Base-by-base conservation (phyloP, 441 rosid genomes). In the Eruca vesicaria region DNA sequence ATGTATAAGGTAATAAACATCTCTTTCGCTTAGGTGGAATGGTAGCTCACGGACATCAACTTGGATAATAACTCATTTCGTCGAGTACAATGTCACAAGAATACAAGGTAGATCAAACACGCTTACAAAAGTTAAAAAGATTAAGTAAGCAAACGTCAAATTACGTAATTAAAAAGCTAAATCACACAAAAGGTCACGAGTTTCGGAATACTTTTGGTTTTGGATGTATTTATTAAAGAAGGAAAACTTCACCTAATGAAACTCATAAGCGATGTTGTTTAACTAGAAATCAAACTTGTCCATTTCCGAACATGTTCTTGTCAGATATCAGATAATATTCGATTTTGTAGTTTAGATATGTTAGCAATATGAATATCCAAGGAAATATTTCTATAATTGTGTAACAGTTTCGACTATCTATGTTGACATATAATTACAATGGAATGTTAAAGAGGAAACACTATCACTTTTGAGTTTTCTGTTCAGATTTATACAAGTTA, bases 161-260 rank as follows among this genome's bases (percentile, higher is more conserved):
- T 23, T 7, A 43, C 8, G 6, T 0, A 73, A 64, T 45, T 19
- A 41, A 65, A 43, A 23, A 61, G 35, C 45, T 56, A 55, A 64
- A 64, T 38, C 26, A 55, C 45, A 33, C 41, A 29, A 62, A 61
- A 35, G 38, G 21, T 45, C n/a, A 36, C 41, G 52, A 53, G 18
- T 62, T 64, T 53, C 0, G 5, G 18, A 36, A 36, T 53, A 55
- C 56, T 56, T 58, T 20, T 45, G 35, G 59, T 31, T 23, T 41
- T 57, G 19, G 59, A 9, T 45, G 7, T n/a, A n/a, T 14, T 45
- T 9, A 9, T 4, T 58, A 12, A 28, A 41, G 58, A 45, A 20
- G 18, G 18, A 73, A 65, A 56, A 45, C 33, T 14, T 65, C 18
- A 23, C 65, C 71, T 57, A 57, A 65, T 28, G 32, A 56, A 56